Base-by-base conservation (phyloP, 768 basidiomycete genomes). In the Collybia sp. region DNA sequence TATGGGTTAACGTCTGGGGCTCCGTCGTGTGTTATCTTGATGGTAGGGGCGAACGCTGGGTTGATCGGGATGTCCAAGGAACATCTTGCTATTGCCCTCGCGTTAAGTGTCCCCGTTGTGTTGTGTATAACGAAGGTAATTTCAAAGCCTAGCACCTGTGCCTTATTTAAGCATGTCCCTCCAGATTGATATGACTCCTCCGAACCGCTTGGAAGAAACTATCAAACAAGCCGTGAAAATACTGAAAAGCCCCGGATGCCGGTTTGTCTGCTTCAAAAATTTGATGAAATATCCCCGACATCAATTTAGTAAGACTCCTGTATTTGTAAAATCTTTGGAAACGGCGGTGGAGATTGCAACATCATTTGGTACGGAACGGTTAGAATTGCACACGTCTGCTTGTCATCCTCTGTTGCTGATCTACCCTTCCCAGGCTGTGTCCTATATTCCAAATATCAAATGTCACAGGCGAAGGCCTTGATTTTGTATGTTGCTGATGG, bases 111-210 rank as follows among this genome's bases (percentile, higher is more conserved):
- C 1, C 96, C 96, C 2, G 83, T 99, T 16, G 82, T 92, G 9
- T 88, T 94, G 37, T 93, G 92, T 62, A 85, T 98, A 47, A 97
- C 95, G 3, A 98, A 98, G 78, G 91, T 88, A 49, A 39, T 25
- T 37, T 30, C 41, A 6, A 30, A 30, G 19, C 12, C 30, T 13
- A n/a, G n/a, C n/a, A 6, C 35, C 5, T 35, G 43, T 36, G 33
- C 33, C 9, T 39, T 12, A 45, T 34, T 15, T 6, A 34, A 34
- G 1, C 15, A 36, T 25, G 25, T 12, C 46, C 46, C 6, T 45
- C 13, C 40, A 86, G 92, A 88, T 96, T 57, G 96, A 98, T 62
- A 97, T 96, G 95, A 97, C 95, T 0, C 96, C 96, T 5, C 76
- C 85, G 10, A 90, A 95, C 51, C 84, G 94, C 30, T 77, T 93